phyloP scores from a whole-genome alignment of 1,284 basidiomycete genomes.

The Boletus mariae region DNA sequence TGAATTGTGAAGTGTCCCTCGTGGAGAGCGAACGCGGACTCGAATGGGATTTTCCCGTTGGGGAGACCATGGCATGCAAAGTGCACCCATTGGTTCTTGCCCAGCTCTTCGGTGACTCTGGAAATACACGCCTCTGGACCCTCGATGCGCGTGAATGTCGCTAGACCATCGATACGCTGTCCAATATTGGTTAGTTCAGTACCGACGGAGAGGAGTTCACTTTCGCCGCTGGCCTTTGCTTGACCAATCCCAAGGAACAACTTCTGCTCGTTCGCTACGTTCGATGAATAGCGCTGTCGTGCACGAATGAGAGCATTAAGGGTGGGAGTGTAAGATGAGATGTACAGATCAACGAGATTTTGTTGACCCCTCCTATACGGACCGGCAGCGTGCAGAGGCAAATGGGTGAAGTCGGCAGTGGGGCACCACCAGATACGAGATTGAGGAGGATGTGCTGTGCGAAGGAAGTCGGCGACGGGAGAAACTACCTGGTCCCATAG shows the following conservation, averaged over 20 bases:
- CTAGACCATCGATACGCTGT: neutral
- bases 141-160: slow-evolving; percentile 1
- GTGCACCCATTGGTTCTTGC: slow-evolving; percentile 15
- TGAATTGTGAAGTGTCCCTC: slow-evolving; percentile 11
- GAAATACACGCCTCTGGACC: neutral
- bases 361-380: slow-evolving; percentile 2
- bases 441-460: neutral
- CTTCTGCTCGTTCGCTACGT: neutral
- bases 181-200: slow-evolving; percentile 1
- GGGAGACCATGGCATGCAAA: slow-evolving; percentile 20
- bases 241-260: slow-evolving; percentile 14
- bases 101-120: slow-evolving; percentile 5
- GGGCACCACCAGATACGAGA: slow-evolving; percentile 41
- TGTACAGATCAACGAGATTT: slow-evolving; percentile 24
- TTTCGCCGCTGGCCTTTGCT: neutral
- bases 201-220: slow-evolving; percentile 5
- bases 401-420: slow-evolving; percentile 25
- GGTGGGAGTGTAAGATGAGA: slow-evolving; percentile 35
- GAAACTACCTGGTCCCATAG: slow-evolving; percentile 28
- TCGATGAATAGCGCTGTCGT: neutral
- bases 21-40: too few relatives aligned
- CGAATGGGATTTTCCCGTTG: slow-evolving; percentile 10
- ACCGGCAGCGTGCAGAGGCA: slow-evolving; percentile 24
- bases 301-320: slow-evolving; percentile 28
- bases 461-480: slow-evolving; percentile 19